A percentile compares a stretch with the other conserved stretches of the same genome.
phyloP scores from a whole-genome alignment of 768 basidiomycete genomes.

The Tubosaeta sp. region DNA sequence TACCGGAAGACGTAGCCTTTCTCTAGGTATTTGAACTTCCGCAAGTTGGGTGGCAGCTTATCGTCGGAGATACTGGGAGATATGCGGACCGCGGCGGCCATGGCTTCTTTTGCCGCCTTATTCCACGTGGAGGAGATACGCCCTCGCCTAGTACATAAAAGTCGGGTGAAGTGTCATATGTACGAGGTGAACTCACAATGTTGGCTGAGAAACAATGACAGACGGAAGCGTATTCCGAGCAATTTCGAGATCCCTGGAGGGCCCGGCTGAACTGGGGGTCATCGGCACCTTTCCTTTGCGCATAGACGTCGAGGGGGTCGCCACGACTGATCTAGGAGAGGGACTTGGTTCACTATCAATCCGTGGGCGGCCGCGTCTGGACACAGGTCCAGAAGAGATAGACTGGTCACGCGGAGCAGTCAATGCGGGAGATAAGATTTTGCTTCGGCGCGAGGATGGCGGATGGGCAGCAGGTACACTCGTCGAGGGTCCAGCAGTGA shows the following conservation, averaged over 20 bases:
- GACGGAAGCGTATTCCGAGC: constrained; percentile 8
- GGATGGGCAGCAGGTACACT: neutral
- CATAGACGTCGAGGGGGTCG: neutral
- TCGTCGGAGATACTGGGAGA: constrained; percentile 32
- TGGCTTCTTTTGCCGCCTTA: constrained; percentile 18
- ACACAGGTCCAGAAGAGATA: constrained; percentile 8
- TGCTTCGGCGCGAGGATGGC: constrained; percentile 3
- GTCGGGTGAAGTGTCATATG: constrained; percentile 1
- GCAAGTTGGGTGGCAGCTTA: constrained; percentile 39
- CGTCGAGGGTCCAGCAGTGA: constrained; percentile 8
- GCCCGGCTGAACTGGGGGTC: constrained; percentile 13
- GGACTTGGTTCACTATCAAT: constrained; percentile 5
- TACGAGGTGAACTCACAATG: constrained; percentile 13
- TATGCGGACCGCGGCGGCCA: constrained; percentile 33
- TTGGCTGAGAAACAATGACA: constrained; percentile 18
- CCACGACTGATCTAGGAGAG: constrained; percentile 4
- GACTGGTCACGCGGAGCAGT: constrained; percentile 10
- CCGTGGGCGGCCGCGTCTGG: constrained; percentile 8
- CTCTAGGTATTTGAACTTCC: constrained; percentile 51
- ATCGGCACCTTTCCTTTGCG: constrained; percentile 2
- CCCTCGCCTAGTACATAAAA: constrained; percentile 16
- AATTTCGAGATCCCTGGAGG: constrained; percentile 4
- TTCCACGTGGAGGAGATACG: constrained; percentile 31
- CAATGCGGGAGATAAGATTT: constrained; percentile 13
- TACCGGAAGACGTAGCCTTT: constrained; percentile 47